These are phyloP conservation scores for Cladophialophora immunda DNA, from an alignment of 2,329 filamentous ascomycete species.

Conservation along the genomic window DNA sequence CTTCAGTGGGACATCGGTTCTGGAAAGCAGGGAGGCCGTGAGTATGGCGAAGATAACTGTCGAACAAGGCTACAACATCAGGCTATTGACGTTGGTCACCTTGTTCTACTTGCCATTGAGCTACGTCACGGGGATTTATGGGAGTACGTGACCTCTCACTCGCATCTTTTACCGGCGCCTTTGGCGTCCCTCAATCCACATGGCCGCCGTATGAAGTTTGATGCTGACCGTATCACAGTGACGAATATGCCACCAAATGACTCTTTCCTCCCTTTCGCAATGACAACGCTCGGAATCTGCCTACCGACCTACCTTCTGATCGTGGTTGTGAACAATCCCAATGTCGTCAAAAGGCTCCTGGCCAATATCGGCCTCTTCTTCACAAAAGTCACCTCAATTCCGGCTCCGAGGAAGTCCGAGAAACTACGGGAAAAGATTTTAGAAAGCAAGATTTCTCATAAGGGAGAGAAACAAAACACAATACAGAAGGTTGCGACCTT, in stretches of 20 bases:
- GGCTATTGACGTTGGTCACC: slow-evolving; percentile 51
- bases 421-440: slow-evolving; percentile 31
- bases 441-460: slow-evolving; percentile 8
- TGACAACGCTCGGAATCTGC: slow-evolving; percentile 53
- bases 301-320: slow-evolving; percentile 58
- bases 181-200: background rate
- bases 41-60: slow-evolving; percentile 62
- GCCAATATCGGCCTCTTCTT: slow-evolving; percentile 26
- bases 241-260: slow-evolving; percentile 52
- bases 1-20: slow-evolving; percentile 68
- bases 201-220: background rate
- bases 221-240: slow-evolving; percentile 22
- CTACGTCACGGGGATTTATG: slow-evolving; percentile 44
- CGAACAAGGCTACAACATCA: slow-evolving; percentile 62
- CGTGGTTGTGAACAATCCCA: slow-evolving; percentile 50
- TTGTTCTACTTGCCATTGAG: slow-evolving; percentile 52
- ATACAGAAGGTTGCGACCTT: slow-evolving; percentile 28
- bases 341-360: slow-evolving; percentile 18
- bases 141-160: slow-evolving; percentile 15
- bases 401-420: slow-evolving; percentile 32
- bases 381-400: slow-evolving; percentile 23
- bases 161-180: background rate
- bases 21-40: slow-evolving; percentile 68
- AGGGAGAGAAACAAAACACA: slow-evolving; percentile 13
- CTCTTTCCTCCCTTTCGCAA: slow-evolving; percentile 50